Base-by-base conservation (phyloP, 2,329 filamentous ascomycete species). In the Aspergillus sp. region DNA sequence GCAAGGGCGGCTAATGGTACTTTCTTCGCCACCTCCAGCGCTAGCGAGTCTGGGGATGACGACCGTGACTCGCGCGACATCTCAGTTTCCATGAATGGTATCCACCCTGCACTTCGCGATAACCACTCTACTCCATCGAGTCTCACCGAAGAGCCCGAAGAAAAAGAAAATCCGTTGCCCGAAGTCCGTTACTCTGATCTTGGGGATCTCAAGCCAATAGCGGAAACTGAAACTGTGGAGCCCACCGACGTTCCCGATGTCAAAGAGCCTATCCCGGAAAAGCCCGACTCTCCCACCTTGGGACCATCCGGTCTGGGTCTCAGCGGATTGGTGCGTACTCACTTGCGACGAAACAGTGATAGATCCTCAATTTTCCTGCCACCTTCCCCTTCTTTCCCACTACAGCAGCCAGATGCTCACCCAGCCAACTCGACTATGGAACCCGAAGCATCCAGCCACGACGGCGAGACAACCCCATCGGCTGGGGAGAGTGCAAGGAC, bases 271-370 rank as follows among this genome's bases (percentile, higher is more conserved):
- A 35, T 47, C 33, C 55, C 61, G 3, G 55, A 61, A 37, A 56
- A 63, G 33, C 61, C 66, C 5, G 88, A 95, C 57, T 95, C 90
- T 0, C 90, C 90, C 1, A 94, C 88, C 0, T 70, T 95, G 5
- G 86, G 86, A 2, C 84, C 65, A 26, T 47, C 86, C 0, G 67
- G 65, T 3, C 52, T 67, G 12, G 89, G 88, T 1, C 73, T 96
- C 11, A 91, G 85, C 57, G 86, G 86, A 2, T 79, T 95, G 73
- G 83, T 95, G 37, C 82, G 86, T 29, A 85, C 90, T 49, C 93
- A 97, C 71, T 71, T 97, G 33, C 82, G 93, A 40, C 82, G 82
- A 30, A 82, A 85, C 50, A 97, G 91, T 67, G 85, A 84, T 46
- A 78, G 82, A 10, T 97, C 91, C 1, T 94, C 89, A 0, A 75